Evolutionary conservation across 176 grass and related monocot species (phyloP).

Genomic region (Aegilops umbellulata): DNA sequence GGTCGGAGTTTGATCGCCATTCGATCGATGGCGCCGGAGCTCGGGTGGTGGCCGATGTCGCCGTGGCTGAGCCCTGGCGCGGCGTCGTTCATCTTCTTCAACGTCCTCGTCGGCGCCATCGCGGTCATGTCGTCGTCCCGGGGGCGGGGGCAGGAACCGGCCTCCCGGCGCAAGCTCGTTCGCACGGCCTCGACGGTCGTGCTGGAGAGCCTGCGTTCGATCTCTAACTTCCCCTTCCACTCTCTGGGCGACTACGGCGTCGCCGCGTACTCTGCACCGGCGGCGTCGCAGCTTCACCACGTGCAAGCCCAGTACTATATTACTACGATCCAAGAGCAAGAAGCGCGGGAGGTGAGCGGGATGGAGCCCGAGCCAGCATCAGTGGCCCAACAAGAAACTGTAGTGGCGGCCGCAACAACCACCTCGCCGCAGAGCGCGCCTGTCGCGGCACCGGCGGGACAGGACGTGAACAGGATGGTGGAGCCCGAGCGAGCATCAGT

Average conservation of each 20-base stretch:
- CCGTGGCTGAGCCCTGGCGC: constrained; percentile 32
- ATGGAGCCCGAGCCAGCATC: background rate
- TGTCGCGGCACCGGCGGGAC: background rate
- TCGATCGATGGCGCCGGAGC: background rate
- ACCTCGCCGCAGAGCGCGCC: background rate
- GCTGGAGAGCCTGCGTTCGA: constrained; percentile 13
- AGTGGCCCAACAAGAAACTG: background rate
- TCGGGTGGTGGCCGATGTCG: constrained; percentile 13
- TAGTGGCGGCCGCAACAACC: too few species aligned
- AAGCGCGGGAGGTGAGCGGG: background rate
- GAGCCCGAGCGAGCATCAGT: background rate
- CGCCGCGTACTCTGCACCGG: background rate
- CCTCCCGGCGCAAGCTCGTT: background rate
- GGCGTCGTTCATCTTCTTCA: constrained; percentile 35
- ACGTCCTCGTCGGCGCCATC: constrained; percentile 31
- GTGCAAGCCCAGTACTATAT: background rate
- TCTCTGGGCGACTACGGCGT: background rate
- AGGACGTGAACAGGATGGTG: background rate
- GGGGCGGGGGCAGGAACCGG: background rate
- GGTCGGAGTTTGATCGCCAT: background rate
- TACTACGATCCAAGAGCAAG: background rate
- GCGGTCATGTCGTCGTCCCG: constrained; percentile 3
- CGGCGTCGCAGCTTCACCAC: background rate
- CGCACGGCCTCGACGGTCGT: constrained; percentile 11
- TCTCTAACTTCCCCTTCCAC: constrained; percentile 19